Conservation (phyloP, 2,329 filamentous ascomycete species). For the Metarhizium humberi region DNA sequence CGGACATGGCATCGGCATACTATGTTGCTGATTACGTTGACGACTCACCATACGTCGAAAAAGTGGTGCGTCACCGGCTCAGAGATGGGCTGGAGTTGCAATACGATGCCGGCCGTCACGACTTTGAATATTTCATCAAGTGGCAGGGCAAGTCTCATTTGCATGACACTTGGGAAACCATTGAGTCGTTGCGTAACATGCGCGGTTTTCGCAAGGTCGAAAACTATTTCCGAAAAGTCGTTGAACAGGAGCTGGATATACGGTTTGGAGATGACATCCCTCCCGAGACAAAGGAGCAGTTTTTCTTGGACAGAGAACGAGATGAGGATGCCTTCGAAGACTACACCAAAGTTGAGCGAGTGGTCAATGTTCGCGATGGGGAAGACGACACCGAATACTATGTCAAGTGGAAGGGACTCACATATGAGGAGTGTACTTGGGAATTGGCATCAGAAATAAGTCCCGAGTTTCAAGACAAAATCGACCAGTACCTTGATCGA, state of each 20-base stretch:
- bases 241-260: constrained; percentile 72
- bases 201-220: constrained; percentile 84
- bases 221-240: constrained; percentile 83
- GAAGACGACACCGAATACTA: constrained; percentile 81
- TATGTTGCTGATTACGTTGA: constrained; percentile 64
- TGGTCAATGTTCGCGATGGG: constrained; percentile 74
- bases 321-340: constrained; percentile 82
- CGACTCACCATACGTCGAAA: constrained; percentile 77
- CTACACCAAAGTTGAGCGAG: constrained; percentile 84
- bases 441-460: constrained; percentile 69
- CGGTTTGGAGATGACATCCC: constrained; percentile 66
- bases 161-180: constrained; percentile 90
- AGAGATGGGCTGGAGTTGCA: constrained; percentile 56
- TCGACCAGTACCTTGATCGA: constrained; percentile 84
- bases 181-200: constrained; percentile 62
- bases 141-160: constrained; percentile 95
- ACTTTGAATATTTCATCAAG: constrained; percentile 91
- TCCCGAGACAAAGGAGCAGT: constrained; percentile 84
- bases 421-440: constrained; percentile 94
- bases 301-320: constrained; percentile 88
- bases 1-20: constrained; percentile 49
- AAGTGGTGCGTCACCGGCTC: constrained; percentile 77
- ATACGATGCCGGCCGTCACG: constrained; percentile 52
- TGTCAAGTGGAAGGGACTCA: constrained; percentile 93
- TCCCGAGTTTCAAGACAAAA: constrained; percentile 73